These are phyloP conservation scores for Gossypium arboreum DNA, from an alignment of 345 rosid genomes.

Conservation along the genomic window DNA sequence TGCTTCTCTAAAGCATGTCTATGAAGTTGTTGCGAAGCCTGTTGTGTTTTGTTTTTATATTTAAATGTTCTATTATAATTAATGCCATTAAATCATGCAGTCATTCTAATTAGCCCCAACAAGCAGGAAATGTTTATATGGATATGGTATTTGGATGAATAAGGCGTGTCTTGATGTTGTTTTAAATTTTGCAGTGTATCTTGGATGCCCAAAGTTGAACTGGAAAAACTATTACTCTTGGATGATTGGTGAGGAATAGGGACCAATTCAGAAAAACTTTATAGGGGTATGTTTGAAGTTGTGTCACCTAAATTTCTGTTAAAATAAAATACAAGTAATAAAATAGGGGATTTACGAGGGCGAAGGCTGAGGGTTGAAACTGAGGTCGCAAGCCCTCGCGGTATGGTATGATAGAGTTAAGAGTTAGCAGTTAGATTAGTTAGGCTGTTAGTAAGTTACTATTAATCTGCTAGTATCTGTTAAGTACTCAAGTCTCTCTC, in stretches of 20 bases:
- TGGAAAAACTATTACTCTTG: conserved; percentile 94
- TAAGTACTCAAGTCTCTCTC: too few relatives aligned
- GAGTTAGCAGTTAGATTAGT: too few relatives aligned
- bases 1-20: conserved; percentile 94
- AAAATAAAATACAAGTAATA: too few relatives aligned
- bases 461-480: too few relatives aligned
- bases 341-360: too few relatives aligned
- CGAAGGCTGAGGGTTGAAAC: too few relatives aligned
- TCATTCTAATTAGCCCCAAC: not conserved
- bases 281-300: too few relatives aligned
- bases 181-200: conserved; percentile 58
- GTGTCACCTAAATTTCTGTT: too few relatives aligned
- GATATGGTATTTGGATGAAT: not conserved
- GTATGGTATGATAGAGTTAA: too few relatives aligned
- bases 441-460: too few relatives aligned
- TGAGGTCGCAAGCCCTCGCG: too few relatives aligned
- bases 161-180: not conserved
- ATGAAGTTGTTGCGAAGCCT: conserved; percentile 95
- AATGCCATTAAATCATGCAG: not conserved
- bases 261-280: fast-evolving
- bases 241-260: conserved; percentile 39
- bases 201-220: conserved; percentile 98
- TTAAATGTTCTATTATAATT: not conserved
- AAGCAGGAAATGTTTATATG: not conserved
- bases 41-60: conserved; percentile 36